Evolutionary conservation across 2,329 filamentous ascomycete genomes (phyloP), one percentile per base, ranked within the genome.

Genomic region (Pseudocercospora macadamiae): DNA sequence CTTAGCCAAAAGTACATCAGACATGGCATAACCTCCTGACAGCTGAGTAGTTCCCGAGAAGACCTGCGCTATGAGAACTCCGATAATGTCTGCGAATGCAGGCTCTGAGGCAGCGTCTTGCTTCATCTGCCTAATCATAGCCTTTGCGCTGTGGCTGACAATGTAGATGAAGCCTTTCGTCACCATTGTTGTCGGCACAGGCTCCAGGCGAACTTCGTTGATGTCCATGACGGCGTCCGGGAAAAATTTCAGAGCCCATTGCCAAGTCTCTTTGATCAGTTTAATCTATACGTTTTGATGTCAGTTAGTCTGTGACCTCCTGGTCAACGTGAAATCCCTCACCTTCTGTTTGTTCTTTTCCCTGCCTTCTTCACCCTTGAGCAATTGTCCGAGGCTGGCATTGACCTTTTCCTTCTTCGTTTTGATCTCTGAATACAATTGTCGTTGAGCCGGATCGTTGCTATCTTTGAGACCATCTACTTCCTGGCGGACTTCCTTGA

Each of bases 1-100:
- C 74, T 97, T 97, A 55, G 93, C 88, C 69, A 96, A 88, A 26
- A 97, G 80, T 59, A 97, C 90, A 71, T 96, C 90, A 53, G 91
- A 87, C 58, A 96, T 80, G 7, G 86, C 88, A 51, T 87, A 83
- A 81, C 86, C 89, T 54, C 83, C 79, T 69, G 90, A 89, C 12
- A 65, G 64, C 55, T 69, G 72, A 14, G 85, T 81, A 16, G 84
- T 80, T 53, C 83, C 81, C 1, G 89, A 88, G 71, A 96, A 93
- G 26, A 96, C 82, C 63, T 87, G 85, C 5, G 88, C 89, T 1
- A 87, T 82, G 21, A 93, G 80, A 21, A 93, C 84, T n/a, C 91
- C 91, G 44, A 96, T 83, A 0, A 90, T 88, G 66, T 95, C 89
- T 8, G 90, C 91, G 57, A 73, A 71, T 16, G 71, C 69, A 14